Conservation (phyloP, 2,329 filamentous ascomycete species). For the Ophiocordyceps camponoti-floridani region DNA sequence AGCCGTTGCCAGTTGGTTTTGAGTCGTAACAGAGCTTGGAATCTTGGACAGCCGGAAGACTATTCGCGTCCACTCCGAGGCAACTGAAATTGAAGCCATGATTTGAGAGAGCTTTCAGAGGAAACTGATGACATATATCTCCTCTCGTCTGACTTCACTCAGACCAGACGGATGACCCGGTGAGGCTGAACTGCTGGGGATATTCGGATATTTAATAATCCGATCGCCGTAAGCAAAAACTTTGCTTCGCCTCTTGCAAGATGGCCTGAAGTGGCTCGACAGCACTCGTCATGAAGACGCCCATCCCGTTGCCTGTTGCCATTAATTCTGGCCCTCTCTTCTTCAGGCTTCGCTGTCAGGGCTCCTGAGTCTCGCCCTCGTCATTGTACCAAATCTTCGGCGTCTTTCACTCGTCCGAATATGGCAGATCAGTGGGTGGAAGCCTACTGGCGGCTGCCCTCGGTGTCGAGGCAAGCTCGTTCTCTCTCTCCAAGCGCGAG, state of each 20-base stretch:
- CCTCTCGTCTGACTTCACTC: not conserved
- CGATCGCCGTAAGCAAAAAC: no score
- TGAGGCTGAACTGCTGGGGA: not conserved
- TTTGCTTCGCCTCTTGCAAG: not conserved
- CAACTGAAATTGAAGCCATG: not conserved
- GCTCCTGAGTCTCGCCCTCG: not conserved
- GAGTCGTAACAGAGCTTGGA: not conserved
- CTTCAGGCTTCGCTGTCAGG: constrained; percentile 1
- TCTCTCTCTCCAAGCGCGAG: not conserved
- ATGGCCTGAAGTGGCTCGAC: constrained; percentile 14
- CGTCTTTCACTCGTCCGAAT: constrained; percentile 4
- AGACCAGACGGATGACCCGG: not conserved
- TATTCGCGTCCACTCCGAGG: not conserved
- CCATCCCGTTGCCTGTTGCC: constrained; percentile 10
- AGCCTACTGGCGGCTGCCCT: constrained; percentile 21
- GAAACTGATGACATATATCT: not conserved
- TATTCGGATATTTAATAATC: no score
- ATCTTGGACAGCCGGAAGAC: not conserved
- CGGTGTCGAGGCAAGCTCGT: constrained; percentile 20
- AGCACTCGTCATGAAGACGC: constrained; percentile 14
- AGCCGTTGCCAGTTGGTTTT: not conserved
- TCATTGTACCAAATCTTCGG: not conserved
- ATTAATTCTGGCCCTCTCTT: constrained; percentile 6
- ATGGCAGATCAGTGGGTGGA: constrained; percentile 15
- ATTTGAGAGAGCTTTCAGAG: not conserved